phyloP scores from a whole-genome alignment of 2,329 filamentous ascomycete species.

The Fusarium globosum region DNA sequence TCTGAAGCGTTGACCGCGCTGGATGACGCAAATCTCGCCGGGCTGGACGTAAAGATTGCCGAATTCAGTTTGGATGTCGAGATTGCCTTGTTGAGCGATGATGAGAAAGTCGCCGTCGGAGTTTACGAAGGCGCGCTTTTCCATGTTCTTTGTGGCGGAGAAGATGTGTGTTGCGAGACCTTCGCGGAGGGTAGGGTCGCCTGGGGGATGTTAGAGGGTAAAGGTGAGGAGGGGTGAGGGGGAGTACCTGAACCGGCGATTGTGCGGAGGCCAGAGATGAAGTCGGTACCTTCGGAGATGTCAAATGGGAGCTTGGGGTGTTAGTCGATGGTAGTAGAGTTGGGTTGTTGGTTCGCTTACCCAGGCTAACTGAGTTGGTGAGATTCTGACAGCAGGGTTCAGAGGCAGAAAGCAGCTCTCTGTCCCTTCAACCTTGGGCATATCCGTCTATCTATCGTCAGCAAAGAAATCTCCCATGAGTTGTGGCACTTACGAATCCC shows the following conservation, averaged over 20 bases:
- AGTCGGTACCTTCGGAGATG: constrained; percentile 51
- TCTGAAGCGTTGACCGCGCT: constrained; percentile 66
- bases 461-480: fast-evolving
- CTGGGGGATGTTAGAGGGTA: background rate
- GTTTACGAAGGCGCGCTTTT: constrained; percentile 60
- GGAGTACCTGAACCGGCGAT: constrained; percentile 56
- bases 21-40: constrained; percentile 75
- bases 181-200: constrained; percentile 60
- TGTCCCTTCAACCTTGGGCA: constrained; percentile 39
- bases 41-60: constrained; percentile 72
- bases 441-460: constrained; percentile 32
- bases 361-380: constrained; percentile 42
- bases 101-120: constrained; percentile 76
- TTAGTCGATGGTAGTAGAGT: background rate
- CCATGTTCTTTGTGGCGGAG: constrained; percentile 59
- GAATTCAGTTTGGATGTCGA: constrained; percentile 76
- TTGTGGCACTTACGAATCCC: constrained; percentile 33
- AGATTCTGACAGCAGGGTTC: constrained; percentile 39
- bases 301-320: constrained; percentile 46
- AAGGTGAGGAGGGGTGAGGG: fast-evolving
- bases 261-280: constrained; percentile 56
- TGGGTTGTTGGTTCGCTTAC: background rate
- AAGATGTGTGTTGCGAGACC: constrained; percentile 63
- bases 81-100: constrained; percentile 70
- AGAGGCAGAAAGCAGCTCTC: constrained; percentile 43